Percentiles rank a stretch among this genome's conserved stretches.
Evolutionary conservation across 1,284 basidiomycete species (phyloP).

Genomic region (Irpex sp.): DNA sequence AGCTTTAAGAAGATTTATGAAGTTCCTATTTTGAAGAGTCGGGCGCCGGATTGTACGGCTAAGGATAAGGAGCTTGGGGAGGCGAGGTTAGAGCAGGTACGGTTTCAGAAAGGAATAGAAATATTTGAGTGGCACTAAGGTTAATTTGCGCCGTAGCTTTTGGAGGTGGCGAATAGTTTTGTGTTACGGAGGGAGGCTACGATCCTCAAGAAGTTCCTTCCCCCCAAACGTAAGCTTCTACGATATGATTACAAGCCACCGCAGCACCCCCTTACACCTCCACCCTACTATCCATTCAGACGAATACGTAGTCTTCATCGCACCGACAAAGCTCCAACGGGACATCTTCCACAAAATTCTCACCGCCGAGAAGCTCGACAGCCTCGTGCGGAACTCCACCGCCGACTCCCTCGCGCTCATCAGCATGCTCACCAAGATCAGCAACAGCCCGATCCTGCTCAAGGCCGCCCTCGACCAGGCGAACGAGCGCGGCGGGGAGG

Average conservation of each 20-base stretch:
- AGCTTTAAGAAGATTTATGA: slow-evolving; percentile 85
- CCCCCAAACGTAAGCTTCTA: slow-evolving; percentile 75
- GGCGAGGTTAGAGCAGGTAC: slow-evolving; percentile 69
- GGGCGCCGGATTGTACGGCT: slow-evolving; percentile 70
- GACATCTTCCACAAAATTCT: slow-evolving; percentile 79
- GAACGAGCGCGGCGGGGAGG: slow-evolving; percentile 34
- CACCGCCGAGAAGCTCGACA: slow-evolving; percentile 62
- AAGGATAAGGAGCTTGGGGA: slow-evolving; percentile 78
- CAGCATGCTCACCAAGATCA: slow-evolving; percentile 81
- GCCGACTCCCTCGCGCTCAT: slow-evolving; percentile 85
- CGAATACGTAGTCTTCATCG: slow-evolving; percentile 92
- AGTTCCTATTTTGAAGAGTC: slow-evolving; percentile 84
- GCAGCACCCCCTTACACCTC: no score
- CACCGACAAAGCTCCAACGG: slow-evolving; percentile 79
- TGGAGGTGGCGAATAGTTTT: slow-evolving; percentile 79
- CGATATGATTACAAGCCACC: no score
- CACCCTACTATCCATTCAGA: slow-evolving; percentile 42
- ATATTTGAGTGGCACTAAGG: neutral
- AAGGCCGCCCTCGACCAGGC: slow-evolving; percentile 68
- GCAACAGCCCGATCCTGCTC: slow-evolving; percentile 89
- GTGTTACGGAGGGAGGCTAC: slow-evolving; percentile 86
- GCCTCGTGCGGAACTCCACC: slow-evolving; percentile 62
- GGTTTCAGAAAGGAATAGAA: slow-evolving; percentile 2
- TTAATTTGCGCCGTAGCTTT: slow-evolving; percentile 47
- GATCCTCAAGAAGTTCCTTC: slow-evolving; percentile 82